Evolutionary conservation across 2,329 filamentous ascomycete genomes (phyloP).

Genomic region (Colletotrichum trifolii): DNA sequence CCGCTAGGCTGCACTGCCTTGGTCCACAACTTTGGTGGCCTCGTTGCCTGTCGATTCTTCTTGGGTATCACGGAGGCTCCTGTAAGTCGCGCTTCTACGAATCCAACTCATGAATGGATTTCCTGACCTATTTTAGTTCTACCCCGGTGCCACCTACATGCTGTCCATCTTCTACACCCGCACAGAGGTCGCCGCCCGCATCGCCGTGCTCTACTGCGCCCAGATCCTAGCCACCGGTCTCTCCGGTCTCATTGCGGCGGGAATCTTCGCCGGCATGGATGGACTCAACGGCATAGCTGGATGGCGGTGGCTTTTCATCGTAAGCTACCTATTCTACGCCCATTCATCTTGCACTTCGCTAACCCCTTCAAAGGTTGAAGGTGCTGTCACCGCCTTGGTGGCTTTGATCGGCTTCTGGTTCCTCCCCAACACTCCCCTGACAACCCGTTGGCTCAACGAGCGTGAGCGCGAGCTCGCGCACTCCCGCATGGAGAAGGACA

Average conservation of each 20-base stretch:
- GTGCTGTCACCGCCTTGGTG: constrained; percentile 69
- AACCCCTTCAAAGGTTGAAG: constrained; percentile 53
- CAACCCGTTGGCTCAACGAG: constrained; percentile 56
- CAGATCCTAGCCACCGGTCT: constrained; percentile 76
- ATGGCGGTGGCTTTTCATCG: constrained; percentile 71
- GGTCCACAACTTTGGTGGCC: constrained; percentile 47
- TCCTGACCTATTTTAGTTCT: constrained; percentile 42
- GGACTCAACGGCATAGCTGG: constrained; percentile 65
- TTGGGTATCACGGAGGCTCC: constrained; percentile 53
- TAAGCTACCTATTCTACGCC: no score
- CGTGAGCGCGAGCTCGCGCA: constrained; percentile 61
- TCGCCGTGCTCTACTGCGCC: constrained; percentile 68
- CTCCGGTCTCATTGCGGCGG: constrained; percentile 71
- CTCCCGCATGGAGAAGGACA: constrained; percentile 61
- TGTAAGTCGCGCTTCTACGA: constrained; percentile 29
- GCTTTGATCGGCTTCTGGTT: constrained; percentile 70
- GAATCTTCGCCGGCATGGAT: constrained; percentile 70
- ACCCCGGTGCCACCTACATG: constrained; percentile 51
- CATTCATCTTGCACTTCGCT: no score
- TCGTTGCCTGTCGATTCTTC: constrained; percentile 52
- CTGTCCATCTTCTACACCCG: constrained; percentile 48
- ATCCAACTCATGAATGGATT: not conserved
- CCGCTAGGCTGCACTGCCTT: constrained; percentile 47
- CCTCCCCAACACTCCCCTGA: constrained; percentile 53
- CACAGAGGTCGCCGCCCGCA: constrained; percentile 68